Evolutionary conservation across 345 rosid species (phyloP).

Genomic region (Ceriops decandra): DNA sequence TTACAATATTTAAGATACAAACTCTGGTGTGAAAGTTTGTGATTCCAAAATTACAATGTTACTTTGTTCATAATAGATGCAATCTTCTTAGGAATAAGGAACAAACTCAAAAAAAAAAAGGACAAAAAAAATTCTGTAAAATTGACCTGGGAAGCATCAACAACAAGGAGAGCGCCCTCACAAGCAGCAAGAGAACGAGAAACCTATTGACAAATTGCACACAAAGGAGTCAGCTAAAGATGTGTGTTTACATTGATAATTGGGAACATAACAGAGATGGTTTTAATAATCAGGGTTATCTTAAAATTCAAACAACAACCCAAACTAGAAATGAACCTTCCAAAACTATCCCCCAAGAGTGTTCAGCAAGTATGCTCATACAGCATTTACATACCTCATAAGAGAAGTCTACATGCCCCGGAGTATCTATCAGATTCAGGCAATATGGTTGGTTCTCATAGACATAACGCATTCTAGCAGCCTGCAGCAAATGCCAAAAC

Average conservation of each 20-base stretch:
- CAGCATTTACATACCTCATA: constrained; percentile 58
- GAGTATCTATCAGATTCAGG: constrained; percentile 90
- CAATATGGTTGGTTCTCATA: constrained; percentile 62
- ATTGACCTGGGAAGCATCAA: constrained; percentile 98
- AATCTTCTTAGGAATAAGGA: neutral
- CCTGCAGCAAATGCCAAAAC: constrained; percentile 38
- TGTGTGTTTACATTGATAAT: too few relatives aligned
- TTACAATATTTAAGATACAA: too few relatives aligned
- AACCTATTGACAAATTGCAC: constrained; percentile 42
- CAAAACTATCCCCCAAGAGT: too few relatives aligned
- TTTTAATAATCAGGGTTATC: too few relatives aligned
- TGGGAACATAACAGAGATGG: too few relatives aligned
- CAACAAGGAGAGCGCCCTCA: constrained; percentile 99
- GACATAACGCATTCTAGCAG: constrained; percentile 94
- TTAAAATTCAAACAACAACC: too few relatives aligned
- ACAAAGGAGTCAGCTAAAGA: too few relatives aligned
- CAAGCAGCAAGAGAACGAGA: constrained; percentile 99
- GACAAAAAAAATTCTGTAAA: neutral
- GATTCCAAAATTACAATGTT: neutral
- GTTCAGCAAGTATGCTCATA: too few relatives aligned
- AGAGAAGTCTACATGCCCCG: constrained; percentile 97
- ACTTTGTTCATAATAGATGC: neutral
- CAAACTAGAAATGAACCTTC: too few relatives aligned
- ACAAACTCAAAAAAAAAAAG: constrained; percentile 1
- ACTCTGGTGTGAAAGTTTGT: too few relatives aligned